Conservation (phyloP, 75 land plant species). For the Adiantum capillusveneris region DNA sequence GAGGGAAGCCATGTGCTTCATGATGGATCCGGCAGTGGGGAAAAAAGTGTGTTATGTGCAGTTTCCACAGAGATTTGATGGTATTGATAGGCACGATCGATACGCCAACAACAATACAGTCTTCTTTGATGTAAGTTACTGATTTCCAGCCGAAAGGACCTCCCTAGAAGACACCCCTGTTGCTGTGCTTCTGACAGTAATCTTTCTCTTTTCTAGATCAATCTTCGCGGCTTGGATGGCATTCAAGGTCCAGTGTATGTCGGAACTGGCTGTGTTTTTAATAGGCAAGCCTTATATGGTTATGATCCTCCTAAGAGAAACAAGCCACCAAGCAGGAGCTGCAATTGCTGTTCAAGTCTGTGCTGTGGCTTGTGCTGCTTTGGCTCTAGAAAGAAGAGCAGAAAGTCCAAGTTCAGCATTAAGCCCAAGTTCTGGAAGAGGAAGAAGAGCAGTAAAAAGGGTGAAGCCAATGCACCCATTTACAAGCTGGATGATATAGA, state of each 20-base stretch:
- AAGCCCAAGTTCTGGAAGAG: constrained; percentile 37
- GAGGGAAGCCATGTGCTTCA: constrained; percentile 29
- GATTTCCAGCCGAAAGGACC: too few relatives aligned
- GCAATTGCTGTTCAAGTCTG: constrained; percentile 52
- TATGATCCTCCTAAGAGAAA: constrained; percentile 56
- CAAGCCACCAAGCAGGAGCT: constrained; percentile 47
- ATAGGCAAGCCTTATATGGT: constrained; percentile 76
- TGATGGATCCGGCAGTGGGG: constrained; percentile 8
- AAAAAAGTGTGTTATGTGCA: constrained; percentile 32
- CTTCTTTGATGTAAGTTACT: constrained; percentile 37
- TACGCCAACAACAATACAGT: constrained; percentile 43
- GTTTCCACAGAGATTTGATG: constrained; percentile 39
- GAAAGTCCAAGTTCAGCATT: constrained; percentile 39
- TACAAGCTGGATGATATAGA: constrained; percentile 77
- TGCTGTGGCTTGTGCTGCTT: constrained; percentile 30
- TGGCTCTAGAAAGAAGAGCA: constrained; percentile 56
- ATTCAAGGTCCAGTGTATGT: constrained; percentile 89
- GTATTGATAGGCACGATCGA: constrained; percentile 37
- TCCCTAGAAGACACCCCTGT: neutral
- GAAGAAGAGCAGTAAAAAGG: constrained; percentile 48
- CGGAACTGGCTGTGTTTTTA: constrained; percentile 86
- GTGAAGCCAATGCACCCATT: constrained; percentile 71
- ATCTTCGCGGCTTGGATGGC: constrained; percentile 86
- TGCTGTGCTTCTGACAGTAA: neutral
- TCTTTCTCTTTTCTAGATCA: constrained; percentile 40